Evolutionary conservation across 2,329 filamentous ascomycete species (phyloP).

Genomic region (Akanthomyces muscarius): DNA sequence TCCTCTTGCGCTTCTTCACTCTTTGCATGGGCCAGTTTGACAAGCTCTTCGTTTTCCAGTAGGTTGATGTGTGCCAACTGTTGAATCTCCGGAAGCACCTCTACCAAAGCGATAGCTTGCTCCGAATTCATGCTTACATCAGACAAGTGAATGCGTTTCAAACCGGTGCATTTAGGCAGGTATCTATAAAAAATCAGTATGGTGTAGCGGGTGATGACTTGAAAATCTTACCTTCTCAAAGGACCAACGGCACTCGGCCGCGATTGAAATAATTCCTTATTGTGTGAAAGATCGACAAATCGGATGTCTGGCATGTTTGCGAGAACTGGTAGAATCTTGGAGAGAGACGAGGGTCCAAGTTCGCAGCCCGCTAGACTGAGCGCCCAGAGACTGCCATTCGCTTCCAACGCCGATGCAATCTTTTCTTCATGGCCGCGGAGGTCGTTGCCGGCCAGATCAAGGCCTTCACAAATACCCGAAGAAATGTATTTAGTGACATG

Average conservation of each 20-base stretch:
- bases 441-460: constrained; percentile 87
- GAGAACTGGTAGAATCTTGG: constrained; percentile 70
- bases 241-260: constrained; percentile 70
- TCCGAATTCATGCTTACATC: constrained; percentile 81
- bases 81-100: constrained; percentile 80
- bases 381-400: constrained; percentile 64
- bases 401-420: constrained; percentile 49
- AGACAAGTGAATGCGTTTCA: constrained; percentile 83
- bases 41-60: constrained; percentile 72
- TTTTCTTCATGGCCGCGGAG: constrained; percentile 51
- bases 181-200: constrained; percentile 44
- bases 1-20: constrained; percentile 84
- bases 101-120: constrained; percentile 85
- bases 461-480: constrained; percentile 74
- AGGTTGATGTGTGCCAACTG: constrained; percentile 83
- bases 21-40: constrained; percentile 66
- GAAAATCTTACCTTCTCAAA: constrained; percentile 64
- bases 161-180: constrained; percentile 68
- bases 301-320: constrained; percentile 67
- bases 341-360: constrained; percentile 67
- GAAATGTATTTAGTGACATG: constrained; percentile 75
- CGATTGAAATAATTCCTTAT: constrained; percentile 71
- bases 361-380: constrained; percentile 85
- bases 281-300: constrained; percentile 91
- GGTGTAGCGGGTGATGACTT: background rate